phyloP scores from a whole-genome alignment of 106 monocot genomes.

The Acorus gramineus region DNA sequence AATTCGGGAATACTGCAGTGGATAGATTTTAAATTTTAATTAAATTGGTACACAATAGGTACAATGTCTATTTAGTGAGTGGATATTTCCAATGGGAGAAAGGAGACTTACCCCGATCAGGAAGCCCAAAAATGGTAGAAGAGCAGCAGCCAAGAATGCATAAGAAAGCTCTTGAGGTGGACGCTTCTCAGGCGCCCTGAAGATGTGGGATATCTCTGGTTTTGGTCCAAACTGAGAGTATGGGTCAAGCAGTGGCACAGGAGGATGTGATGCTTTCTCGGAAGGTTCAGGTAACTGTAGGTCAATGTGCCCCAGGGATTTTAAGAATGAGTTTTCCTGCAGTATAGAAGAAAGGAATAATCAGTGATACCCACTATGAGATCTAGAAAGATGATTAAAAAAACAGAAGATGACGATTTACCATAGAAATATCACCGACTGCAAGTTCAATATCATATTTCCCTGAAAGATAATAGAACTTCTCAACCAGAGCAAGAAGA shows the following conservation, averaged over 20 bases:
- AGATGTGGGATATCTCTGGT: conserved; percentile 87
- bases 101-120: conserved; percentile 56
- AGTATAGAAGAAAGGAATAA: background rate
- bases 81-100: background rate
- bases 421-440: conserved; percentile 91
- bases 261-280: conserved; percentile 74
- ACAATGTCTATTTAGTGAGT: too few species aligned
- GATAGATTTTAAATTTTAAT: too few species aligned
- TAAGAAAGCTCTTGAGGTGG: conserved; percentile 83
- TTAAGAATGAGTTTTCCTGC: conserved; percentile 84
- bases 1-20: too few species aligned
- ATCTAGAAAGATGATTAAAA: background rate
- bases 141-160: conserved; percentile 46
- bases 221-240: conserved; percentile 65
- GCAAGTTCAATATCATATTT: conserved; percentile 75
- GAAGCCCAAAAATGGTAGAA: conserved; percentile 70
- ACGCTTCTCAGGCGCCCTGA: conserved; percentile 73
- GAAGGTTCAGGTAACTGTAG: conserved; percentile 85
- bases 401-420: conserved; percentile 10
- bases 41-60: background rate
- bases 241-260: conserved; percentile 52
- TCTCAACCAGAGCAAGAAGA: conserved; percentile 89
- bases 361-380: background rate
- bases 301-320: conserved; percentile 56
- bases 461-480: conserved; percentile 90